phyloP scores from a whole-genome alignment of 306 rosid species.

The Acacia confusa region DNA sequence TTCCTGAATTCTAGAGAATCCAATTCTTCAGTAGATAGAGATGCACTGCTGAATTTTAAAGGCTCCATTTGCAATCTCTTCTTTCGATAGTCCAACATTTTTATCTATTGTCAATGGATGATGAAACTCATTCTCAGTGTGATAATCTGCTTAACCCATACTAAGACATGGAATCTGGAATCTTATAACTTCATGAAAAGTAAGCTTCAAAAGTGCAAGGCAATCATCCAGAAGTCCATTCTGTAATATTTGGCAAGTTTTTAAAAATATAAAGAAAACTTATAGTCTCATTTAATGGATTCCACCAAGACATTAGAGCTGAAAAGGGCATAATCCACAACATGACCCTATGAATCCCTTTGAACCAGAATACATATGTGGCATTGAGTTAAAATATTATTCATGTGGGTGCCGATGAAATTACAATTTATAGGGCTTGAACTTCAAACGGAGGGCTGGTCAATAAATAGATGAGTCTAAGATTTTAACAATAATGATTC shows the following conservation, averaged over 20 bases:
- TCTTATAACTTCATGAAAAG: slow-evolving; percentile 8
- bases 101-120: slow-evolving; percentile 46
- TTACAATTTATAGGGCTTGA: neutral
- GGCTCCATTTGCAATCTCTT: slow-evolving; percentile 82
- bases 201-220: neutral
- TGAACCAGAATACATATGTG: neutral
- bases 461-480: neutral
- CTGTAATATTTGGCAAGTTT: neutral
- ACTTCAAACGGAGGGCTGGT: neutral
- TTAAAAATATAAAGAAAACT: neutral
- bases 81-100: slow-evolving; percentile 70
- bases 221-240: neutral
- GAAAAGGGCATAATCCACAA: slow-evolving; percentile 17
- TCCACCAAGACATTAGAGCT: neutral
- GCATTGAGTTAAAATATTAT: neutral
- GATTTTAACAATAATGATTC: neutral
- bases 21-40: slow-evolving; percentile 48
- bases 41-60: slow-evolving; percentile 43
- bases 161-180: slow-evolving; percentile 9
- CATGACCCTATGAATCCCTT: slow-evolving; percentile 12
- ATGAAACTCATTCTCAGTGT: slow-evolving; percentile 10
- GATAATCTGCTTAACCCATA: slow-evolving; percentile 17
- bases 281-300: neutral
- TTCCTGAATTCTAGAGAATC: slow-evolving; percentile 83
- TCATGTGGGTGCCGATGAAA: neutral